These are phyloP conservation scores for Coniella vitis DNA, from an alignment of 2,329 filamentous ascomycete species.

Conservation along the genomic window DNA sequence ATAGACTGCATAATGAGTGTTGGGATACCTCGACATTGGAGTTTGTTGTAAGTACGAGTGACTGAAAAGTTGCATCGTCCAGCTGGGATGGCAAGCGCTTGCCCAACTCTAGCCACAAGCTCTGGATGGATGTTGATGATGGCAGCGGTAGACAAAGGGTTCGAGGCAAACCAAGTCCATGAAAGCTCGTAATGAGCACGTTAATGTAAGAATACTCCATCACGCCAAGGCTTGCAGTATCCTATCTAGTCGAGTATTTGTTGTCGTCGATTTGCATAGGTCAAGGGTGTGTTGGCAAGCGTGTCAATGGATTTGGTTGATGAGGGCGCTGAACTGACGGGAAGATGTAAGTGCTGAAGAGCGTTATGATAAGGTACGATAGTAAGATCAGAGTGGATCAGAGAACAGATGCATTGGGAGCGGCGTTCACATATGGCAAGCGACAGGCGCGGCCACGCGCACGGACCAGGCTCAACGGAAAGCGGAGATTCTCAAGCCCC, in stretches of 20 bases:
- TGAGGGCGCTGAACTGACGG: neutral
- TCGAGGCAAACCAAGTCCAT: constrained; percentile 74
- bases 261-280: no score
- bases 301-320: neutral
- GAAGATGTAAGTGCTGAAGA: neutral
- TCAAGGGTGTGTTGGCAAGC: no score
- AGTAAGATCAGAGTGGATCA: no score
- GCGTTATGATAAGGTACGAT: no score
- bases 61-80: constrained; percentile 33
- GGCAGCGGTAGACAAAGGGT: constrained; percentile 72
- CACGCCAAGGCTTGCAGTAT: neutral
- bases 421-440: neutral
- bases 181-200: constrained; percentile 77
- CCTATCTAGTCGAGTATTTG: no score
- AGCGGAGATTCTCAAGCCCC: constrained; percentile 6
- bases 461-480: neutral
- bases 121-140: constrained; percentile 55
- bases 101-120: constrained; percentile 58
- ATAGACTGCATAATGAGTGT: constrained; percentile 48
- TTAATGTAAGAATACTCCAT: constrained; percentile 62
- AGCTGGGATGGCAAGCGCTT: constrained; percentile 52
- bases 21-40: constrained; percentile 64
- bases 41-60: constrained; percentile 74
- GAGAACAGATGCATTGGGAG: no score
- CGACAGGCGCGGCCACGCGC: neutral